Evolutionary conservation across 2,329 filamentous ascomycete genomes (phyloP).

Genomic region (Verticillium dahliae): DNA sequence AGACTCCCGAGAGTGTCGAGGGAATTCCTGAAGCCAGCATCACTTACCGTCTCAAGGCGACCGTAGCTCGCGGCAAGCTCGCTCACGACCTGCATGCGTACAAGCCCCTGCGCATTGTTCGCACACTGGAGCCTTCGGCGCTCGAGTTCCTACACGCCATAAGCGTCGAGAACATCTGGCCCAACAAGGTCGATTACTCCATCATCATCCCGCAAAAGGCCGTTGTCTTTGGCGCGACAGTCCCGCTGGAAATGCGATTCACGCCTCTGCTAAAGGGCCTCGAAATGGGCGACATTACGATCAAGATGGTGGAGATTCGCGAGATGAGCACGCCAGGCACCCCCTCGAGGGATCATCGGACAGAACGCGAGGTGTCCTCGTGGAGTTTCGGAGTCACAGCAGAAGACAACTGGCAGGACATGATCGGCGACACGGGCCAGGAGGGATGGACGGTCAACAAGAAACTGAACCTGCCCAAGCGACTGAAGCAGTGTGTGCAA

Average conservation of each 20-base stretch:
- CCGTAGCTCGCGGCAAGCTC: constrained; percentile 79
- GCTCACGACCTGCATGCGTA: constrained; percentile 78
- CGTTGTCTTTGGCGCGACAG: constrained; percentile 82
- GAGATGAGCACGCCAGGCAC: constrained; percentile 49
- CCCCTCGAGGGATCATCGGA: constrained; percentile 51
- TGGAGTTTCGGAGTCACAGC: constrained; percentile 51
- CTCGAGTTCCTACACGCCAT: constrained; percentile 80
- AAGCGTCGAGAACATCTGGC: constrained; percentile 96
- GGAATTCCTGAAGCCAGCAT: constrained; percentile 81
- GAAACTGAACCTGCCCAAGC: constrained; percentile 68
- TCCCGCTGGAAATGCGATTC: constrained; percentile 79
- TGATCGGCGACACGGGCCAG: constrained; percentile 61
- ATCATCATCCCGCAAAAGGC: constrained; percentile 92
- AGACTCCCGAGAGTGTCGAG: constrained; percentile 81
- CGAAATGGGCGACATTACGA: constrained; percentile 73
- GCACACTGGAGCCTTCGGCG: constrained; percentile 69
- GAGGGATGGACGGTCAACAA: constrained; percentile 59
- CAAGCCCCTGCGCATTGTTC: constrained; percentile 71
- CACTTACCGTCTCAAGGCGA: constrained; percentile 86
- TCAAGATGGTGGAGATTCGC: constrained; percentile 73
- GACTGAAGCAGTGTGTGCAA: constrained; percentile 76
- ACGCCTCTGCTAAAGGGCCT: constrained; percentile 86
- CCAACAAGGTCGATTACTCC: constrained; percentile 94
- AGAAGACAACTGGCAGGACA: constrained; percentile 60
- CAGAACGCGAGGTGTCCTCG: constrained; percentile 55